Conservation (phyloP, 2,329 filamentous ascomycete species). For the Coniochaeta pulveracea region DNA sequence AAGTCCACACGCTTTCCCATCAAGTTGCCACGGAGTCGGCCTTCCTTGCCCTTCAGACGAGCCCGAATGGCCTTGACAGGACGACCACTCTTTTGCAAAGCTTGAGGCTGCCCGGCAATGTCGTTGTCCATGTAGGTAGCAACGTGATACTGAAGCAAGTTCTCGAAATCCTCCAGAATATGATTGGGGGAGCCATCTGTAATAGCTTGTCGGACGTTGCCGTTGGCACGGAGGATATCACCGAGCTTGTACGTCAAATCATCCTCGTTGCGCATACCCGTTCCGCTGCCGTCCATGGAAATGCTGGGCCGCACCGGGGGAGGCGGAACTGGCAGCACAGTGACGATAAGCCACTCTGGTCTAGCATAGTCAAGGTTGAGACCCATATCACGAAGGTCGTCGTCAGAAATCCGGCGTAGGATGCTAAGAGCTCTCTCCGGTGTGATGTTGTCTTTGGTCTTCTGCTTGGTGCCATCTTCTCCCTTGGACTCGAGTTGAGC, state of each 20-base stretch:
- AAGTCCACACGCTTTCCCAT: constrained; percentile 99
- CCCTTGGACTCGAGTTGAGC: constrained; percentile 65
- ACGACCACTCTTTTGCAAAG: constrained; percentile 91
- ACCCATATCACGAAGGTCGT: constrained; percentile 77
- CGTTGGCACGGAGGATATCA: constrained; percentile 96
- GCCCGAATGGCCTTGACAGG: constrained; percentile 95
- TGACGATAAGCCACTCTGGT: constrained; percentile 97
- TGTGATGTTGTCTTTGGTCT: constrained; percentile 73
- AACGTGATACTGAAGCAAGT: constrained; percentile 90
- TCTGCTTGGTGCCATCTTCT: constrained; percentile 62
- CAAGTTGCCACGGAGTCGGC: constrained; percentile 91
- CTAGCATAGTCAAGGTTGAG: constrained; percentile 90
- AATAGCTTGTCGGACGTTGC: constrained; percentile 84
- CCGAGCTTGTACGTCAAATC: constrained; percentile 99
- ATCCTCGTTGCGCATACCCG: constrained; percentile 90
- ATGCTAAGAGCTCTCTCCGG: constrained; percentile 78
- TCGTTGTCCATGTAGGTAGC: constrained; percentile 99
- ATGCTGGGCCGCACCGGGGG: constrained; percentile 95
- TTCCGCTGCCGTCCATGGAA: constrained; percentile 87
- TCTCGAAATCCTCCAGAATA: constrained; percentile 83
- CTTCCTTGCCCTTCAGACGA: constrained; percentile 97
- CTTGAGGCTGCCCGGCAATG: constrained; percentile 88
- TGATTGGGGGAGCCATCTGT: constrained; percentile 86
- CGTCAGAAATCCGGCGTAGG: constrained; percentile 72
- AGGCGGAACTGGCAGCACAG: constrained; percentile 87